Evolutionary conservation across 495 filamentous ascomycete species (phyloP).

Genomic region (Staphylotrichum longicolle): DNA sequence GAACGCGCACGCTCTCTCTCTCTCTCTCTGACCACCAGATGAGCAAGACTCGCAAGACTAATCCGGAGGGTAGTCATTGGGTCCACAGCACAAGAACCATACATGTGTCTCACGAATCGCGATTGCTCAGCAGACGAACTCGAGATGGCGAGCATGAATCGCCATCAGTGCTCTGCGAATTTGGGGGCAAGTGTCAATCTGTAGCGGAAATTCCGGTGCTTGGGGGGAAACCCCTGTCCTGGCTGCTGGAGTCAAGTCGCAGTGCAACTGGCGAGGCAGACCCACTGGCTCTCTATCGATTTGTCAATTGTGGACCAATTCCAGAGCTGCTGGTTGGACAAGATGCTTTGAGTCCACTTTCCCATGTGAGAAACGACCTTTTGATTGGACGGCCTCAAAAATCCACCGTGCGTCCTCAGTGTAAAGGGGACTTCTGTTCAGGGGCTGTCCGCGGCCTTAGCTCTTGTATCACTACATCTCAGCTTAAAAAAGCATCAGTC

Average conservation of each 20-base stretch:
- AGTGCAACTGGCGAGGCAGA: neutral
- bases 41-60: too few relatives aligned
- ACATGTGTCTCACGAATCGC: neutral
- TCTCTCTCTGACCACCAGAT: too few relatives aligned
- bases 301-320: neutral
- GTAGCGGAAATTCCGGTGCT: neutral
- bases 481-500: too few relatives aligned
- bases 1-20: too few relatives aligned
- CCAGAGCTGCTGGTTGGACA: neutral
- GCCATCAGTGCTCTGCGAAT: too few relatives aligned
- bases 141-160: neutral
- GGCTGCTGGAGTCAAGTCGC: constrained; percentile 1
- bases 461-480: neutral
- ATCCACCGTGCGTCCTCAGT: neutral
- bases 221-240: neutral
- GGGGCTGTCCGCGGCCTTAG: neutral
- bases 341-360: too few relatives aligned
- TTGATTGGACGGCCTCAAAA: too few relatives aligned
- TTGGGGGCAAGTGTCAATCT: neutral
- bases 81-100: constrained; percentile 9
- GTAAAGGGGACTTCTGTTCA: neutral
- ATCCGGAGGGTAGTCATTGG: too few relatives aligned
- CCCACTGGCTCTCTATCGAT: neutral
- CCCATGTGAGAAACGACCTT: too few relatives aligned
- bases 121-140: neutral